Evolutionary conservation across 306 rosid genomes (phyloP).

Genomic region (Alnus rubra): DNA sequence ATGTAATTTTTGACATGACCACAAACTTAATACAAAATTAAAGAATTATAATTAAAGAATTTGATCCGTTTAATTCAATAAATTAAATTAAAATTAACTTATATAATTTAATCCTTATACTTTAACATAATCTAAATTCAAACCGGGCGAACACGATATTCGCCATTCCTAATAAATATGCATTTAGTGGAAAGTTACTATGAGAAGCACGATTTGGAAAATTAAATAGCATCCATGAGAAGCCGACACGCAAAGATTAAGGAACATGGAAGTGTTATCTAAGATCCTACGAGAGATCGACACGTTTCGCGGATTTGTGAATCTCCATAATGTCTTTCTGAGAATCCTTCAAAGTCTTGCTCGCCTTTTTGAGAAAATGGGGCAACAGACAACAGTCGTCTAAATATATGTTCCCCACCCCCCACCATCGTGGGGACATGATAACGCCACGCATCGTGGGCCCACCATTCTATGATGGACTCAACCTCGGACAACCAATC

Average conservation of each 20-base stretch:
- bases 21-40: too few relatives aligned
- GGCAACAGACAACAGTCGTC: neutral
- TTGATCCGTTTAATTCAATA: too few relatives aligned
- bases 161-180: neutral
- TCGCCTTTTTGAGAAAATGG: neutral
- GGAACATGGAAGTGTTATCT: neutral
- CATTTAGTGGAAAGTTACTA: neutral
- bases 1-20: too few relatives aligned
- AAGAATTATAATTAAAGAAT: too few relatives aligned
- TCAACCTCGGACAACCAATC: neutral
- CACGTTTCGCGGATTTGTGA: neutral
- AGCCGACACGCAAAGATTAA: slow-evolving; percentile 8
- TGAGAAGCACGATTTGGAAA: neutral
- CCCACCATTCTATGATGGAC: neutral
- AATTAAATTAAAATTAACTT: too few relatives aligned
- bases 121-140: too few relatives aligned
- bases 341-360: neutral
- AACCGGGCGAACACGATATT: too few relatives aligned
- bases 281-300: neutral
- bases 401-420: neutral
- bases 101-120: too few relatives aligned
- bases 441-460: neutral
- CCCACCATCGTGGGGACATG: neutral
- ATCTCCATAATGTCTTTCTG: neutral
- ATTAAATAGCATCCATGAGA: neutral